Evolutionary conservation across 225 moss, liverwort and hornwort species (phyloP).

Genomic region (Polytrichum commune): DNA sequence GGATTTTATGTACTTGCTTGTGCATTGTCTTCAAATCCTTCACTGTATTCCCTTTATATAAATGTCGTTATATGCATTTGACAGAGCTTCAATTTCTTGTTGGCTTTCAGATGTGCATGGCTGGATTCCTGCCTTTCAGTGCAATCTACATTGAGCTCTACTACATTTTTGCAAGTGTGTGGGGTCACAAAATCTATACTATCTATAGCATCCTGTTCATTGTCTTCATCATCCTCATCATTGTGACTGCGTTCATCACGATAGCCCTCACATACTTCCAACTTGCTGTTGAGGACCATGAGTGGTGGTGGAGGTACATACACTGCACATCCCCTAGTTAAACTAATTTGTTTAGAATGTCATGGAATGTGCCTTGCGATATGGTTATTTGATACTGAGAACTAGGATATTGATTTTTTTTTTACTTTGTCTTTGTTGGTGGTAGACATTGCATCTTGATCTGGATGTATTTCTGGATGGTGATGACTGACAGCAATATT

Average conservation of each 20-base stretch:
- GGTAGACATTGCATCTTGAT: too few species aligned
- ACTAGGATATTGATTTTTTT: too few species aligned
- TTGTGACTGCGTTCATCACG: slow-evolving; percentile 89
- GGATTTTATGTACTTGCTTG: too few species aligned
- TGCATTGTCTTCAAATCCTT: too few species aligned
- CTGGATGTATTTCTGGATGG: too few species aligned
- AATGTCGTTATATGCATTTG: too few species aligned
- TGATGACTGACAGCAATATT: too few species aligned
- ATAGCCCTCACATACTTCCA: slow-evolving; percentile 95
- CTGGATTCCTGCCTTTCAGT: slow-evolving; percentile 95
- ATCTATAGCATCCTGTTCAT: slow-evolving; percentile 97
- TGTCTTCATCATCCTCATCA: slow-evolving; percentile 90
- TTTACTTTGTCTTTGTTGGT: too few species aligned
- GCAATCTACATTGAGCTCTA: slow-evolving; percentile 98
- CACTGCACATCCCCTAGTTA: not conserved
- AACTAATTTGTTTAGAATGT: too few species aligned
- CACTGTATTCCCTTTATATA: too few species aligned
- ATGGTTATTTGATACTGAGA: too few species aligned
- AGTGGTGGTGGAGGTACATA: slow-evolving; percentile 98
- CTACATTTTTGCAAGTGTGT: slow-evolving; percentile 94
- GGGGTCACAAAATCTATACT: slow-evolving; percentile 93
- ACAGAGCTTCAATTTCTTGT: slow-evolving; percentile 3
- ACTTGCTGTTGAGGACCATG: slow-evolving; percentile 90
- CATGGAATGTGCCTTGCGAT: too few species aligned
- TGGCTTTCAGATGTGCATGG: slow-evolving; percentile 81